A percentile compares a stretch with the other conserved stretches of the same genome.
Evolutionary conservation across 2,329 filamentous ascomycete genomes (phyloP).

Genomic region (Fusarium sterilihyphosum): DNA sequence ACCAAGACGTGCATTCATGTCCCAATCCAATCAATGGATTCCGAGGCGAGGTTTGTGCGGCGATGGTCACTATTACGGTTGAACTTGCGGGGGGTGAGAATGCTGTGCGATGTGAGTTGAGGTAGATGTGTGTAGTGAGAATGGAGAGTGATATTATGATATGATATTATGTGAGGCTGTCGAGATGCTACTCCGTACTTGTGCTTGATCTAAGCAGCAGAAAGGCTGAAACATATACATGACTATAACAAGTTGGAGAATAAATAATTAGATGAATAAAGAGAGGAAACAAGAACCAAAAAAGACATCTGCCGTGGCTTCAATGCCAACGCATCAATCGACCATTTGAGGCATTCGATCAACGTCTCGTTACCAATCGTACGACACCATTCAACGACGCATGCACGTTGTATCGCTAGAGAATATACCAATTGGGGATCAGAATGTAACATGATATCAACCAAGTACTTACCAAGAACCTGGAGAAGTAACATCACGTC

Average conservation of each 20-base stretch:
- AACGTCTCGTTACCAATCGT: conserved; percentile 34
- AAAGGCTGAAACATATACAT: neutral
- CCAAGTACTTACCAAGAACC: neutral
- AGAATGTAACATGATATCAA: neutral
- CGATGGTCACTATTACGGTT: neutral
- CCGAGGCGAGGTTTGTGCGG: conserved; percentile 32
- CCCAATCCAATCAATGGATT: conserved; percentile 41
- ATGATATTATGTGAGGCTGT: neutral
- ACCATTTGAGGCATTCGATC: conserved; percentile 32
- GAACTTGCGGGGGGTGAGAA: conserved; percentile 29
- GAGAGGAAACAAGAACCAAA: neutral
- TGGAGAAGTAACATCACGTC: neutral
- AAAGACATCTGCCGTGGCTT: conserved; percentile 24
- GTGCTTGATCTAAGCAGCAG: neutral
- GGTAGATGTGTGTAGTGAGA: neutral
- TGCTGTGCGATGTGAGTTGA: conserved; percentile 29
- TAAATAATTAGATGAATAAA: neutral
- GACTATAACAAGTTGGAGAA: neutral
- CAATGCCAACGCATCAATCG: conserved; percentile 39
- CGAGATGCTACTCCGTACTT: neutral
- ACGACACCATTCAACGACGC: conserved; percentile 32
- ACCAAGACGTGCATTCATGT: conserved; percentile 16
- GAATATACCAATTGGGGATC: neutral
- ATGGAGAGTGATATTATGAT: neutral
- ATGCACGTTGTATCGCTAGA: neutral